Conservation (phyloP, 306 rosid species). For the Corylus avellana region DNA sequence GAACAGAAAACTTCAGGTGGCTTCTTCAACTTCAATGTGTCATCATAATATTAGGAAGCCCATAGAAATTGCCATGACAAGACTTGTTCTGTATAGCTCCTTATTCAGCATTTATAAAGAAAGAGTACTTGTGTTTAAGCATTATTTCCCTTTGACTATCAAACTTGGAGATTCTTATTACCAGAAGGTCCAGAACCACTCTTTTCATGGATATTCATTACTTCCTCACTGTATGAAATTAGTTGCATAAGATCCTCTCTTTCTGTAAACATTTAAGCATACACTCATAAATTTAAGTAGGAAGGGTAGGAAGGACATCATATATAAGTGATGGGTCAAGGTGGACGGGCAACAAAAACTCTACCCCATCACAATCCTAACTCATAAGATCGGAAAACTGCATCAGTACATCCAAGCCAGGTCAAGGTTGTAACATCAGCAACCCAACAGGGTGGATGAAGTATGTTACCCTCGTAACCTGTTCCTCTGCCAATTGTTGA, state of each 20-base stretch:
- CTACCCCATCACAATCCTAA: not conserved
- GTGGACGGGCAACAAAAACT: not conserved
- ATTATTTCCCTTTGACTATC: no score
- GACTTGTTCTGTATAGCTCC: not conserved
- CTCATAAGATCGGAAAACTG: not conserved
- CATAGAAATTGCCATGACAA: not conserved
- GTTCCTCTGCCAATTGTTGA: not conserved
- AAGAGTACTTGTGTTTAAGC: no score
- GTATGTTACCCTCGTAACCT: not conserved
- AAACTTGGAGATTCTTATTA: no score
- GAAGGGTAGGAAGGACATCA: no score
- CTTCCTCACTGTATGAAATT: no score
- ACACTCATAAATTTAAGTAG: no score
- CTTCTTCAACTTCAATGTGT: not conserved
- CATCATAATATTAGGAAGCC: not conserved
- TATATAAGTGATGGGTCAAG: not conserved
- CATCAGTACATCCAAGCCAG: not conserved
- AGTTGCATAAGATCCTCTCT: no score
- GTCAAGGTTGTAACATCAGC: not conserved
- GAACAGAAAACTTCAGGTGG: not conserved
- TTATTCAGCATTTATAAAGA: no score
- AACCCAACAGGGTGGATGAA: not conserved
- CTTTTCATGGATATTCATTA: no score
- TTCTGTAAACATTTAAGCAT: no score
- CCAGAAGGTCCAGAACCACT: no score